These are phyloP conservation scores for Ceratobasidium sp. DNA, from an alignment of 1,284 basidiomycete genomes.

Conservation along the genomic window DNA sequence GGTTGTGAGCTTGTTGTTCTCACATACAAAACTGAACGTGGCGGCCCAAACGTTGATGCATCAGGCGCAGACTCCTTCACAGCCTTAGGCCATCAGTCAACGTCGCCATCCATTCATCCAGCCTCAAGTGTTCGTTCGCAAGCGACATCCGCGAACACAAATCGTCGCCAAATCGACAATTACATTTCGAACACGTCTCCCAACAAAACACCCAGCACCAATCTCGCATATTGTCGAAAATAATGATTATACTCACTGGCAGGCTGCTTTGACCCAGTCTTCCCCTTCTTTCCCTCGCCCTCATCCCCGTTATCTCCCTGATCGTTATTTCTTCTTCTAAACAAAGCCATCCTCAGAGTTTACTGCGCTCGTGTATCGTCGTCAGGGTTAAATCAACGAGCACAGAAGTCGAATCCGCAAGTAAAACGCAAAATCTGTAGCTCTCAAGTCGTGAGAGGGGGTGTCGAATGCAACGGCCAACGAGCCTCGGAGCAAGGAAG, in stretches of 20 bases:
- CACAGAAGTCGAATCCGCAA: neutral
- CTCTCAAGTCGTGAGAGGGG: conserved; percentile 12
- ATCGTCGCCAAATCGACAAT: neutral
- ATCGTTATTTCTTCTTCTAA: conserved; percentile 13
- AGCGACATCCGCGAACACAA: neutral
- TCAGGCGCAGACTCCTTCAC: too few relatives aligned
- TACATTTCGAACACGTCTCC: neutral
- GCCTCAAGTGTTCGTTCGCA: neutral
- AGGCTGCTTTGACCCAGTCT: conserved; percentile 40
- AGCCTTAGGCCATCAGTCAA: too few relatives aligned
- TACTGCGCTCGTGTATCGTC: conserved; percentile 1
- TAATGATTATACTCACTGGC: conserved; percentile 30
- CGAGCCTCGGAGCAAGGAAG: conserved; percentile 5
- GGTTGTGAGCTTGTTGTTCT: conserved; percentile 18
- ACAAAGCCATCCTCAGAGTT: conserved; percentile 20
- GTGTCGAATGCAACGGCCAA: neutral
- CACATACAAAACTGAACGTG: too few relatives aligned
- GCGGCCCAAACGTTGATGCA: too few relatives aligned
- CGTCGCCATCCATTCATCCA: too few relatives aligned
- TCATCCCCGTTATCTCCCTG: conserved; percentile 37
- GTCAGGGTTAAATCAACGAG: neutral
- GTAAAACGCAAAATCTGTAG: neutral
- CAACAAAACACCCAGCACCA: neutral
- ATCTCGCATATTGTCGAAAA: neutral
- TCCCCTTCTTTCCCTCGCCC: conserved; percentile 45